phyloP scores from a whole-genome alignment of 83 land plant species.

The Picea abies region DNA sequence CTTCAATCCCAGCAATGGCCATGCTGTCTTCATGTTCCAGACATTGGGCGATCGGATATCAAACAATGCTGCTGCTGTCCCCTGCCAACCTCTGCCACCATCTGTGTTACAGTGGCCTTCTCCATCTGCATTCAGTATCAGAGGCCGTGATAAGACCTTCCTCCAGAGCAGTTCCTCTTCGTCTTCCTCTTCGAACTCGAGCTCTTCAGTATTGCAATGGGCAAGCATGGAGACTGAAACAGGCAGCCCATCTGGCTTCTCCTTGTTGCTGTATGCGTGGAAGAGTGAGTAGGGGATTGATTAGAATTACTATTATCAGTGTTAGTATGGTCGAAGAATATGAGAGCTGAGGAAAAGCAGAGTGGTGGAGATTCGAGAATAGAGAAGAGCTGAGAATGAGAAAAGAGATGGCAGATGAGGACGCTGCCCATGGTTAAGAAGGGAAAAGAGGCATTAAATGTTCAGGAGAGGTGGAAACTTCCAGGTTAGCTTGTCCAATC shows the following conservation, averaged over 20 bases:
- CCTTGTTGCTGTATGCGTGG: conserved; percentile 64
- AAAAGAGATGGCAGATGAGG: no score
- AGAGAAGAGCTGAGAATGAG: no score
- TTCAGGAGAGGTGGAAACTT: no score
- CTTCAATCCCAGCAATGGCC: conserved; percentile 51
- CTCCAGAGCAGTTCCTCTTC: no score
- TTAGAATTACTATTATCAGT: background rate
- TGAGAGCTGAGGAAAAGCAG: background rate
- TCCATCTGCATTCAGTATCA: no score
- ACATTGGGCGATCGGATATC: conserved; percentile 21
- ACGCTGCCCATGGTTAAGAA: no score
- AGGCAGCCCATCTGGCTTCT: conserved; percentile 36
- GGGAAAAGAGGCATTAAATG: no score
- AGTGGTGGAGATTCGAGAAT: no score
- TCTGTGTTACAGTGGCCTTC: background rate
- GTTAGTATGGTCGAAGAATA: background rate
- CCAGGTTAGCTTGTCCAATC: no score
- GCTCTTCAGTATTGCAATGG: background rate
- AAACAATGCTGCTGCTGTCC: background rate
- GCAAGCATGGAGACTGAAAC: background rate
- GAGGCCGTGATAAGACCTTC: no score
- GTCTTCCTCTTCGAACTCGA: background rate
- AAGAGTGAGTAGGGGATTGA: conserved; percentile 1
- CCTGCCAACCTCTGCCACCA: conserved; percentile 1
- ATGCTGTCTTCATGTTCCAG: conserved; percentile 71